Evolutionary conservation across 148 eudicot genomes (phyloP).

Genomic region (Selenicereus undatus): DNA sequence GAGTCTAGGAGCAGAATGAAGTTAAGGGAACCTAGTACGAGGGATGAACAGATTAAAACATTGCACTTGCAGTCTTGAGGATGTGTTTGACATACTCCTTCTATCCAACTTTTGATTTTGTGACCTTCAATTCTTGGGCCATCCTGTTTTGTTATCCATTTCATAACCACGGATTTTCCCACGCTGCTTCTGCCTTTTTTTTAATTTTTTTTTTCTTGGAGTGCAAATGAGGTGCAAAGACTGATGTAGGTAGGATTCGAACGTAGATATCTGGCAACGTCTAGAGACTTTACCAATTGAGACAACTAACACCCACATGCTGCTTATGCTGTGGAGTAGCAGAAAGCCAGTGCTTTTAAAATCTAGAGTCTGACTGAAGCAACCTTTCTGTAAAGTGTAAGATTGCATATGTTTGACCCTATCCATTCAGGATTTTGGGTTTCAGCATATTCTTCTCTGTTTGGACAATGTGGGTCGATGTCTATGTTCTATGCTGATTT

Average conservation of each 20-base stretch:
- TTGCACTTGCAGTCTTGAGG: no score
- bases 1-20: background rate
- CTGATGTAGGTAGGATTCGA: no score
- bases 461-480: background rate
- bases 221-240: no score
- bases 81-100: background rate
- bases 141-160: background rate
- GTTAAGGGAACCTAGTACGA: background rate
- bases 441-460: background rate
- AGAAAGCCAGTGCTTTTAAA: background rate
- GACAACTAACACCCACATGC: background rate
- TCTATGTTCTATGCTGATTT: slow-evolving; percentile 6
- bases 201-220: no score
- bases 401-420: background rate
- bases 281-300: no score
- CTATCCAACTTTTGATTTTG: background rate
- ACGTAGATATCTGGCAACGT: no score
- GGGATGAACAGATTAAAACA: no score
- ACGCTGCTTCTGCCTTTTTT: background rate
- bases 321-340: background rate
- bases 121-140: background rate
- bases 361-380: background rate
- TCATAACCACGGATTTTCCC: background rate
- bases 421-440: background rate
- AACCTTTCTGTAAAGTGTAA: background rate